Evolutionary conservation across 768 basidiomycete species (phyloP), one percentile per base, ranked within the genome.

Genomic region (Panus rudis): DNA sequence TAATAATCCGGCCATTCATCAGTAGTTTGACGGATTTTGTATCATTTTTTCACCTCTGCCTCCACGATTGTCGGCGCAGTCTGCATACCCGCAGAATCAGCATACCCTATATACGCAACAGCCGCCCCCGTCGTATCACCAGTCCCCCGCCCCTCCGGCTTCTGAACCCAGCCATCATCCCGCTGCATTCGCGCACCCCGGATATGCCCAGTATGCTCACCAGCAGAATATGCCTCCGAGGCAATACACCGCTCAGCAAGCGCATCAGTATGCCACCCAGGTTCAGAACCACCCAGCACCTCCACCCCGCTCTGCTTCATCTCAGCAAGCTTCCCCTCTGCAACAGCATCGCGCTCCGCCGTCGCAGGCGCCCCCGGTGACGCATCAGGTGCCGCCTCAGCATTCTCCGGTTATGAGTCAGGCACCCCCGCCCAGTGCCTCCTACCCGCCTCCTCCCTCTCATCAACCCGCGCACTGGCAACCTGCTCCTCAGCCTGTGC

Each of bases 111-210:
- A 74, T 55, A 52, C 66, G 12, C 63, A 70, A 11, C 72, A 74
- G 45, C 69, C 71, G 52, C 59, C 58, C 5, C 45, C 55, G 13
- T 50, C 55, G 6, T 52, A 52, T 52, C 67, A 48, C 56, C 67
- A 37, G 67, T 71, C 58, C 6, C 67, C 63, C 22, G 46, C 53
- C 4, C 55, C 60, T 6, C 58, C 64, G n/a, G 48, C 67, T n/a
- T 65, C 71, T 40, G 71, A 75, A 40, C 69, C 71, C 32, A 50
- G 67, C 14, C 70, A 67, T 26, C 60, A 66, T 12, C 57, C 66
- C 17, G 62, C 68, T 4, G 25, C 62, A 63, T 24, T 70, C 71
- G 41, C 59, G 30, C 52, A 49, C 37, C 23, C 53, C 17, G 46
- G 41, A 24, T 50, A 55, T 30, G 51, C 50, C 34, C 45, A 38